A percentile compares a stretch with the other conserved stretches of the same genome.
These are phyloP conservation scores for Diutina scorzettiae DNA, from an alignment of 1,139 yeast genomes.

Conservation along the genomic window DNA sequence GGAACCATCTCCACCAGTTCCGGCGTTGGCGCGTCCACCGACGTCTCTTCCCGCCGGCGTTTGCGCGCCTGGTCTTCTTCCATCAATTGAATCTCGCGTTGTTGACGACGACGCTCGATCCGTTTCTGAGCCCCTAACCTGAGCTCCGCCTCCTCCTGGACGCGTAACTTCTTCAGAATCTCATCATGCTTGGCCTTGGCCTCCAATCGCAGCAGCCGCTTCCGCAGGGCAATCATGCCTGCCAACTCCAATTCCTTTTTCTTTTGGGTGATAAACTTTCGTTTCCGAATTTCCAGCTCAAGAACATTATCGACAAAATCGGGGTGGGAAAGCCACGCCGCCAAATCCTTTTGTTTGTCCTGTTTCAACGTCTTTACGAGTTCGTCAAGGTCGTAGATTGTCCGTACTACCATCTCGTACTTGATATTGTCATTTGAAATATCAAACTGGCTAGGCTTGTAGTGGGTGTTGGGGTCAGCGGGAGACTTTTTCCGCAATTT, in stretches of 20 bases:
- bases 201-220: conserved; percentile 35
- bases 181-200: conserved; percentile 34
- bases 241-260: conserved; percentile 37
- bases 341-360: conserved; percentile 13
- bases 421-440: conserved; percentile 14
- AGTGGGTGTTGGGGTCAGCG: conserved; percentile 20
- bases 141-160: conserved; percentile 13
- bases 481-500: conserved; percentile 27
- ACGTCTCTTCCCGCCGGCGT: too few relatives aligned
- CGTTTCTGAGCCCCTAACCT: conserved; percentile 2
- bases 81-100: background rate
- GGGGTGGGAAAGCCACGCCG: conserved; percentile 12
- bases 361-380: conserved; percentile 12
- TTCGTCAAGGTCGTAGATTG: conserved; percentile 22
- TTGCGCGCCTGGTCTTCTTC: background rate
- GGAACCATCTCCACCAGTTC: too few relatives aligned
- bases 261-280: conserved; percentile 30
- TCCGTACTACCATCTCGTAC: conserved; percentile 22
- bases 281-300: conserved; percentile 23
- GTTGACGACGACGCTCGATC: conserved; percentile 5
- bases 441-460: conserved; percentile 20
- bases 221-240: conserved; percentile 35
- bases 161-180: conserved; percentile 11
- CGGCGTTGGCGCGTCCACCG: too few relatives aligned
- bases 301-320: conserved; percentile 17